Conservation (phyloP, 1,139 yeast species). For the Debaryomyces sp. region DNA sequence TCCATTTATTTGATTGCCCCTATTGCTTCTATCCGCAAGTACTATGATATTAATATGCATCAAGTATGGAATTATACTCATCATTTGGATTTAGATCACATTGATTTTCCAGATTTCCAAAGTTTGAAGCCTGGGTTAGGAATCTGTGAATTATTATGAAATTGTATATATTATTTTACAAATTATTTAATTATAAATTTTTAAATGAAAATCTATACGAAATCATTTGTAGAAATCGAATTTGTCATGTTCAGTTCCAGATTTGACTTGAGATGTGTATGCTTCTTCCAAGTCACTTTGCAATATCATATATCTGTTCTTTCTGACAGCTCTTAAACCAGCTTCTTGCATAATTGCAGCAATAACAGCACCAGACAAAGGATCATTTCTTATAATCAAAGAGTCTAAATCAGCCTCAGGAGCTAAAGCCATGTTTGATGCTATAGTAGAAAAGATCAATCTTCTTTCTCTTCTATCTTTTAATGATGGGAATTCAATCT, state of each 20-base stretch:
- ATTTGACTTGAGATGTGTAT: slow-evolving; percentile 92
- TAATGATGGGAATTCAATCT: slow-evolving; percentile 93
- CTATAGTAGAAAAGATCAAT: slow-evolving; percentile 91
- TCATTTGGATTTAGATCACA: slow-evolving; percentile 71
- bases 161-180: slow-evolving; percentile 3
- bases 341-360: slow-evolving; percentile 99
- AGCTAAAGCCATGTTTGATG: slow-evolving; percentile 96
- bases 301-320: slow-evolving; percentile 93
- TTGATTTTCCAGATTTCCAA: slow-evolving; percentile 49
- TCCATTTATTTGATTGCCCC: slow-evolving; percentile 49
- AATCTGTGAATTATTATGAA: slow-evolving; percentile 43
- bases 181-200: slow-evolving; percentile 6
- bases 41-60: slow-evolving; percentile 17
- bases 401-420: slow-evolving; percentile 98
- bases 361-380: slow-evolving; percentile 94
- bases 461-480: slow-evolving; percentile 98
- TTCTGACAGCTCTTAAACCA: slow-evolving; percentile 96
- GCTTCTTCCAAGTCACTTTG: slow-evolving; percentile 98
- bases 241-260: slow-evolving; percentile 94
- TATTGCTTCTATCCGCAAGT: slow-evolving; percentile 39
- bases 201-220: neutral
- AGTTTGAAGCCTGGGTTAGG: slow-evolving; percentile 65
- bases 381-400: slow-evolving; percentile 92
- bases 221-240: slow-evolving; percentile 90
- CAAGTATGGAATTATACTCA: slow-evolving; percentile 45